Conservation (phyloP, 2,329 filamentous ascomycete species). For the Thelonectria blattea region DNA sequence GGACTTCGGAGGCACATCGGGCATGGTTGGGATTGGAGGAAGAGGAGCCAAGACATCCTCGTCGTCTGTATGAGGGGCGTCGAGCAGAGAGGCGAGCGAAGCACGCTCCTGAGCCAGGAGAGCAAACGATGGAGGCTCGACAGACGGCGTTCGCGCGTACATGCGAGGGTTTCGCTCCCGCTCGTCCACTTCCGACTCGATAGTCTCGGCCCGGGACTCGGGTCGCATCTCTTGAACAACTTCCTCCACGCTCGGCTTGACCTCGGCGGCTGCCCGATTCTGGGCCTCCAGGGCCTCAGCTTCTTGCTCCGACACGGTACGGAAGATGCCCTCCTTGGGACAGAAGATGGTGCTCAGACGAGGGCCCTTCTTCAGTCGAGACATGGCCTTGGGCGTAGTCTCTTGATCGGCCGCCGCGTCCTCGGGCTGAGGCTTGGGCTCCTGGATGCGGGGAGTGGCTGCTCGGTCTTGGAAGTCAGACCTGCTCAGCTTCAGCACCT, state of each 20-base stretch:
- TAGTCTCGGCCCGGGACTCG: conserved; percentile 20
- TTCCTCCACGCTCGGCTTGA: conserved; percentile 22
- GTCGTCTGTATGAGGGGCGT: conserved; percentile 53
- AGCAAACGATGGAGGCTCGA: conserved; percentile 66
- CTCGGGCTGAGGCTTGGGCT: conserved; percentile 19
- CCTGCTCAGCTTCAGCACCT: conserved; percentile 46
- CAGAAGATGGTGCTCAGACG: conserved; percentile 63
- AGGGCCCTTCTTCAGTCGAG: conserved; percentile 47
- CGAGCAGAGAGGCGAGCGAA: conserved; percentile 66
- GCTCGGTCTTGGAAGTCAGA: conserved; percentile 33
- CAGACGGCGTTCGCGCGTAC: conserved; percentile 66
- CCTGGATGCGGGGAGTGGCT: conserved; percentile 28
- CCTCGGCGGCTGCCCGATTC: conserved; percentile 29
- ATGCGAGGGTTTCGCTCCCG: conserved; percentile 44
- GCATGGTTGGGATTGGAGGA: conserved; percentile 48
- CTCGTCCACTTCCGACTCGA: conserved; percentile 39
- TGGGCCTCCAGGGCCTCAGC: conserved; percentile 51
- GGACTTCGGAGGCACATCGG: conserved; percentile 27
- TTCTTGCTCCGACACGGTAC: conserved; percentile 62
- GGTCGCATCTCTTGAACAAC: neutral
- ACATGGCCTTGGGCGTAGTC: conserved; percentile 25
- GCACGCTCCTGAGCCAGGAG: conserved; percentile 59
- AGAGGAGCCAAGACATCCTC: conserved; percentile 44
- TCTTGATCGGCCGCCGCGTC: conserved; percentile 19
- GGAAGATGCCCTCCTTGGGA: conserved; percentile 68